These are phyloP conservation scores for Cyphellophora attinorum DNA, from an alignment of 2,329 filamentous ascomycete genomes.

Conservation along the genomic window DNA sequence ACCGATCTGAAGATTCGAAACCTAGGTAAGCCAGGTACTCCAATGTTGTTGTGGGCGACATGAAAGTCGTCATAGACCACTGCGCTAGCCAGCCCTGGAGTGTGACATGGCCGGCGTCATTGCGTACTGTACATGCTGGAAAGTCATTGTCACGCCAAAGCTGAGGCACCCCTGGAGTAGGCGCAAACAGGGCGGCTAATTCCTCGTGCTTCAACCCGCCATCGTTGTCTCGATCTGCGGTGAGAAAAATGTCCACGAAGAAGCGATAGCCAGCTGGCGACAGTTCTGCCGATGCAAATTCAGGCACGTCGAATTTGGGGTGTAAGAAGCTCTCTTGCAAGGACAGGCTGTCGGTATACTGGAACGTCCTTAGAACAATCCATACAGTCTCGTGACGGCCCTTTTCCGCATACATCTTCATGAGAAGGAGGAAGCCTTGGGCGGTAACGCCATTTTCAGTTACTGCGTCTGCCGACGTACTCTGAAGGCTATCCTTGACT, in stretches of 20 bases:
- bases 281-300: conserved; percentile 84
- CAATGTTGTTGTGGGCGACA: conserved; percentile 87
- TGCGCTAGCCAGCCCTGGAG: conserved; percentile 96
- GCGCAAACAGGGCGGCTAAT: conserved; percentile 76
- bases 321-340: conserved; percentile 84
- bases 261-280: conserved; percentile 93
- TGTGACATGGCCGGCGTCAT: conserved; percentile 90
- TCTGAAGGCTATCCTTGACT: conserved; percentile 79
- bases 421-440: conserved; percentile 76
- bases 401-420: conserved; percentile 95
- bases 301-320: conserved; percentile 88
- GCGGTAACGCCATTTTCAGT: conserved; percentile 67
- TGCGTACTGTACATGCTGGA: conserved; percentile 85
- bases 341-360: conserved; percentile 91
- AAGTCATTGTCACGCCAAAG: conserved; percentile 87
- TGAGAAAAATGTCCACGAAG: conserved; percentile 89
- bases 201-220: conserved; percentile 83
- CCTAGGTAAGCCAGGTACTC: conserved; percentile 95
- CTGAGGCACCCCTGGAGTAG: conserved; percentile 76
- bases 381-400: conserved; percentile 96
- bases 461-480: conserved; percentile 53
- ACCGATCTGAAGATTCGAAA: conserved; percentile 67
- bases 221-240: conserved; percentile 96
- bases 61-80: conserved; percentile 99
- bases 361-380: conserved; percentile 90